phyloP scores from a whole-genome alignment of 2,329 filamentous ascomycete species.

The Phaeomoniella chlamydospora region DNA sequence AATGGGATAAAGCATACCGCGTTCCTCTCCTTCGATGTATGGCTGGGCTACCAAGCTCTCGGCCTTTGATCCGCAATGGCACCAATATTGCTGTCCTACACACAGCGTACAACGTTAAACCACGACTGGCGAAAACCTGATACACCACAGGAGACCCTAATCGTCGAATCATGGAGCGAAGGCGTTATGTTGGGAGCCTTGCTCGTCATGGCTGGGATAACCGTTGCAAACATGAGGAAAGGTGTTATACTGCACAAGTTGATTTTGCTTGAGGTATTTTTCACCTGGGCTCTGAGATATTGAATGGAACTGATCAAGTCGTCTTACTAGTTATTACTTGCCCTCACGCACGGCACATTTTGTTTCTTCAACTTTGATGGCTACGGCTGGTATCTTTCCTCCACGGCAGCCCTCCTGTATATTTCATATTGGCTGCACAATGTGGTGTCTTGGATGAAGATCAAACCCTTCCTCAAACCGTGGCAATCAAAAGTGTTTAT shows the following conservation, averaged over 20 bases:
- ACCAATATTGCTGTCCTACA: not conserved
- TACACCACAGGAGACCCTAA: not conserved
- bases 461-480: conserved; percentile 39
- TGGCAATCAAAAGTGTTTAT: conserved; percentile 41
- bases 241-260: conserved; percentile 34
- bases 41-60: too few species aligned
- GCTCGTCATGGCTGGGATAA: conserved; percentile 33
- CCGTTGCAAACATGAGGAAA: conserved; percentile 33
- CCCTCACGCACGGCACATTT: conserved; percentile 43
- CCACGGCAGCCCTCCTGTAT: conserved; percentile 44
- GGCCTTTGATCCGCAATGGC: not conserved
- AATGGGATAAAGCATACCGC: too few species aligned
- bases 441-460: conserved; percentile 52
- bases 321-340: conserved; percentile 34
- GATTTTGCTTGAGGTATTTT: conserved; percentile 31
- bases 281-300: not conserved
- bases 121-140: not conserved
- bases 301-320: not conserved
- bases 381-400: conserved; percentile 49
- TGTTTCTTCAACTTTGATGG: conserved; percentile 38
- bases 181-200: conserved; percentile 34
- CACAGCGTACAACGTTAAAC: not conserved
- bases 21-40: too few species aligned
- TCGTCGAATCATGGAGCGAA: conserved; percentile 32
- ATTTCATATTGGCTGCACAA: conserved; percentile 49